Evolutionary conservation across 306 rosid species (phyloP), one percentile per base, ranked within the genome.

Genomic region (Lotus japonicus): DNA sequence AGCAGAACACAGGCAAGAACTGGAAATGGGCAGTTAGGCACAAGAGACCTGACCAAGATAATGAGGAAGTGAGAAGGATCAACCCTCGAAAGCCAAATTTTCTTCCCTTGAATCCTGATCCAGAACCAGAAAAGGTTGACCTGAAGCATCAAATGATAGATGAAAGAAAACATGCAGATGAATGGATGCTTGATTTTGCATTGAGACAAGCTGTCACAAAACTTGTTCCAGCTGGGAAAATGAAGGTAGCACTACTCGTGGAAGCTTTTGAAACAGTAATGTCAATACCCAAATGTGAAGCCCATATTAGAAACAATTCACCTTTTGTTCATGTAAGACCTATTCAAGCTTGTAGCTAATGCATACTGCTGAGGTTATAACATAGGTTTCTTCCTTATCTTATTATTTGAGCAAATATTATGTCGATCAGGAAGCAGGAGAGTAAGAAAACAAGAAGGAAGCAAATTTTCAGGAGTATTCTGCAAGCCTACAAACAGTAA

Each of bases 111-210:
- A 73, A 66, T 59, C 77, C 84, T 15, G 94, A 90, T 0, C 80
- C 77, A 36, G 84, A 86, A 57, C 67, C 76, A 60, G 92, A 85
- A 71, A 90, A 79, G 74, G 84, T 90, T 66, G 78, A 82, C 21
- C 80, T 90, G 69, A 94, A 78, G 89, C 96, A 88, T 77, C 96
- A 83, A 68, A 75, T 63, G 65, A 67, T 83, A 72, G 95, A 90
- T 66, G 85, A 86, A 53, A 83, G 91, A 70, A 94, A 85, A 75
- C 84, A 76, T 77, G 57, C 92, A 31, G 90, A 88, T 70, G 92
- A 90, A 64, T 94, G 98, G 96, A 94, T 94, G 98, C 73, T 86
- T 52, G 98, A 94, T 74, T 79, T 73, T 28, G 88, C 90, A 71
- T 89, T 94, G 39, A 92, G 85, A 46, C 75, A 74, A 64, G 42